phyloP scores from a whole-genome alignment of 1,139 yeast species.

The Nakaseomyces kungkrabaensis region DNA sequence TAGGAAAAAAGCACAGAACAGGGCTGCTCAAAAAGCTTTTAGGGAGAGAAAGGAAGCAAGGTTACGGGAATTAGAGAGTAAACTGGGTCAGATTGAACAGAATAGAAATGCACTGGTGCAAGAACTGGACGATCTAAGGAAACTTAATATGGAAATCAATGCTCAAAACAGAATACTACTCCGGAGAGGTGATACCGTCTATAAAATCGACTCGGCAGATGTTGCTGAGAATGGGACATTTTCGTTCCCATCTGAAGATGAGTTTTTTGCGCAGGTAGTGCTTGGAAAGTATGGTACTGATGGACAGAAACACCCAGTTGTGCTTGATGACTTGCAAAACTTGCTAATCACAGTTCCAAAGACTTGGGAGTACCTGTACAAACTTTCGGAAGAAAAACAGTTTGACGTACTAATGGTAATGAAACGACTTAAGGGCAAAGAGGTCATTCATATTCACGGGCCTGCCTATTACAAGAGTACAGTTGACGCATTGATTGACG shows the following conservation, averaged over 20 bases:
- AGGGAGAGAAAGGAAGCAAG: conserved; percentile 74
- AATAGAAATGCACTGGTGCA: conserved; percentile 43
- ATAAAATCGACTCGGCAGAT: neutral
- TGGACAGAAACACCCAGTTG: neutral
- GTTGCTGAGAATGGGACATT: conserved; percentile 6
- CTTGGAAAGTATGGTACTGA: conserved; percentile 2
- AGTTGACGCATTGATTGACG: neutral
- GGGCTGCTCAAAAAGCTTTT: conserved; percentile 87
- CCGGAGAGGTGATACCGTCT: conserved; percentile 16
- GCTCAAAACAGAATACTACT: conserved; percentile 40
- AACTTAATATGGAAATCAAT: conserved; percentile 37
- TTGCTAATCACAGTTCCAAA: conserved; percentile 2
- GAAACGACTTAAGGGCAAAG: conserved; percentile 3
- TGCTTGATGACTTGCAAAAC: neutral
- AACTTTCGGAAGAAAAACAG: conserved; percentile 1
- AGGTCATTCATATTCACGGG: conserved; percentile 2
- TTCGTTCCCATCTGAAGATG: conserved; percentile 24
- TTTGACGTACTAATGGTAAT: conserved; percentile 4
- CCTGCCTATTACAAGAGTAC: conserved; percentile 4
- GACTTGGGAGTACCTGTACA: conserved; percentile 5
- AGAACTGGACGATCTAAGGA: conserved; percentile 42
- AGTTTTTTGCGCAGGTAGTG: conserved; percentile 11
- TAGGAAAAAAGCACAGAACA: conserved; percentile 71
- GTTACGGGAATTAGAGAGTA: conserved; percentile 56
- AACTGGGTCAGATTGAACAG: conserved; percentile 49